Percentiles rank a stretch among this genome's conserved stretches.
Conservation (phyloP, 768 basidiomycete species). For the Collybia nuda region DNA sequence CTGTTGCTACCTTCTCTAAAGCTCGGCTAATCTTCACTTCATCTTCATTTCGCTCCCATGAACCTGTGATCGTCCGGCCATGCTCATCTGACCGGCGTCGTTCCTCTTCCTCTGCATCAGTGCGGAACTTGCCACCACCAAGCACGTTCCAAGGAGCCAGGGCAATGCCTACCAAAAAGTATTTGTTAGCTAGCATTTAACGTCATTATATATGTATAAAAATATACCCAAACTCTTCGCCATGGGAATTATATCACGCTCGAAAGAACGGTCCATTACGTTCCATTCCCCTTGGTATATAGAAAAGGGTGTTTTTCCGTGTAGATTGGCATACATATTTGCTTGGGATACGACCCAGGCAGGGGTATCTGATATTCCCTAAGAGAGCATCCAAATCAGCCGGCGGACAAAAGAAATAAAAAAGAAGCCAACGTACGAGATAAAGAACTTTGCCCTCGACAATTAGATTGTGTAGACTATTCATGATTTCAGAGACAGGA, state of each 20-base stretch:
- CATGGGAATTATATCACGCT: conserved; percentile 55
- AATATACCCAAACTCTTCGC: no score
- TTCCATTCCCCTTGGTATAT: conserved; percentile 54
- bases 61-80: no score
- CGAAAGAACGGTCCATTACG: conserved; percentile 43
- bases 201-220: no score
- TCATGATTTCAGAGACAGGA: conserved; percentile 56
- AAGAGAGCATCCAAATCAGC: background rate
- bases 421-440: conserved; percentile 21
- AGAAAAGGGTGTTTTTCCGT: conserved; percentile 49
- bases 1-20: conserved; percentile 50
- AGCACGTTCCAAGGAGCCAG: no score
- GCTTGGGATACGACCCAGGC: conserved; percentile 49
- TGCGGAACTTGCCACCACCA: no score
- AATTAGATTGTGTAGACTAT: conserved; percentile 49
- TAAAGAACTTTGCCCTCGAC: conserved; percentile 49
- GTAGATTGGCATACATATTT: conserved; percentile 49
- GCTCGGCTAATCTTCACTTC: conserved; percentile 41
- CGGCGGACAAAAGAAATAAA: background rate
- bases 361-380: conserved; percentile 42
- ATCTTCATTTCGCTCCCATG: conserved; percentile 42
- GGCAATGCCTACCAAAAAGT: no score
- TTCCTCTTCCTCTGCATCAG: no score
- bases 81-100: no score
- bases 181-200: no score